Conservation (phyloP, 495 filamentous ascomycete species). For the Bombardia bombarda region DNA sequence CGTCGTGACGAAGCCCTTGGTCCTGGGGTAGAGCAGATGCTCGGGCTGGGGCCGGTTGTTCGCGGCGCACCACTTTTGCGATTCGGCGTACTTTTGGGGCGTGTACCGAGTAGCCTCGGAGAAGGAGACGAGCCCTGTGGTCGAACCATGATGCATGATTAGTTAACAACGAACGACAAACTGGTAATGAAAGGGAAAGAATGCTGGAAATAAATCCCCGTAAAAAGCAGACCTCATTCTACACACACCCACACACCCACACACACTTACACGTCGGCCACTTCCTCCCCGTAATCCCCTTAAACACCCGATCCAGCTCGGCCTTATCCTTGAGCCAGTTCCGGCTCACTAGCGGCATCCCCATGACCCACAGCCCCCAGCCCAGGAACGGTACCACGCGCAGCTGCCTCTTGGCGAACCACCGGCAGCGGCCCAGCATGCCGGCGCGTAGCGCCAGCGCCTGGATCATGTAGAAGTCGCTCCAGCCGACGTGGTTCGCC, state of each 20-base stretch:
- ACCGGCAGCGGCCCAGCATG: constrained; percentile 50
- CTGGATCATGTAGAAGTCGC: constrained; percentile 55
- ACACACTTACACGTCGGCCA: constrained; percentile 54
- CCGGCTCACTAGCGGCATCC: constrained; percentile 51
- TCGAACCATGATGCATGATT: too few relatives aligned
- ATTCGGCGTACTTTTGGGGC: constrained; percentile 39
- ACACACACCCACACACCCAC: too few relatives aligned
- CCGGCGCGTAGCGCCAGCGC: constrained; percentile 40
- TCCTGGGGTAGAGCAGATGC: constrained; percentile 48
- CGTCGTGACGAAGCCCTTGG: constrained; percentile 48
- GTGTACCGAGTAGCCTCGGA: constrained; percentile 53
- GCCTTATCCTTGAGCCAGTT: constrained; percentile 46
- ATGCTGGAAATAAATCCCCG: too few relatives aligned
- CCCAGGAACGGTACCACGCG: constrained; percentile 49
- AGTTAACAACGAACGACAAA: too few relatives aligned
- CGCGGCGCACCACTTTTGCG: constrained; percentile 38
- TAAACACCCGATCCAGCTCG: constrained; percentile 47
- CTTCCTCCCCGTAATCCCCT: constrained; percentile 32
- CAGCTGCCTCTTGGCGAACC: constrained; percentile 50
- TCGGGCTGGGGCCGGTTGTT: constrained; percentile 39
- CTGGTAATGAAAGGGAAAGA: too few relatives aligned
- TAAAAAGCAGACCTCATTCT: too few relatives aligned
- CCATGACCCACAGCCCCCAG: constrained; percentile 54
- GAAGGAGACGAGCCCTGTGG: constrained; percentile 49
- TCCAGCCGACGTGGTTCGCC: constrained; percentile 50